Evolutionary conservation across 140 eudicot genomes (phyloP), one percentile per base, ranked within the genome.

Genomic region (Anethum foeniculum): DNA sequence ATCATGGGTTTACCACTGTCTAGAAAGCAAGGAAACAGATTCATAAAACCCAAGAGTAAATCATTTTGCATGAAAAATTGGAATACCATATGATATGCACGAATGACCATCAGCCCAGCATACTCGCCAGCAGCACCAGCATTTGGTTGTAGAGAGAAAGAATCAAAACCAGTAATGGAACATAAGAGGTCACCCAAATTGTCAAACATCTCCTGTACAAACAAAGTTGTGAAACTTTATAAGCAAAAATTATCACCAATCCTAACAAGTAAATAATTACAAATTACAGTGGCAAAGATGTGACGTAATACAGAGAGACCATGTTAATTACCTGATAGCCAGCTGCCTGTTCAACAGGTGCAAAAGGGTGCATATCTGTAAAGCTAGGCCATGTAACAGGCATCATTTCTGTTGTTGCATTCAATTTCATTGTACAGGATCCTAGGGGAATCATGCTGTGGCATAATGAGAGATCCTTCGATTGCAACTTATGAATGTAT

Each of bases 101-200:
- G 97, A 83, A 95, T 95, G 82, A 95, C 99, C 99, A 95, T 95
- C 68, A 95, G 86, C 68, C 99, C 99, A 25, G 99, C 99, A 85
- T 95, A 95, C 86, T 95, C 99, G 65, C 99, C 99, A 75, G 99
- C 92, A 73, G 99, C 99, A 82, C 99, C 99, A 79, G 99, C 99
- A 86, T 95, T 95, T 48, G 99, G 99, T 89, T 95, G 99, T 90
- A 95, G 86, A 79, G 99, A 95, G 97, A 95, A 88, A 28, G 99
- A 95, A 75, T 95, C 99, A 71, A 95, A 95, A 18, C 99, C 99
- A 19, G 99, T 95, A 44, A 95, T 82, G 6, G 93, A 87, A 74
- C 99, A 95, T 88, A 95, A 88, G 87, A 92, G 75, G 23, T 90
- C 99, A 68, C 99, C 99, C 85, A 92, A 85, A 81, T 95, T 83